Evolutionary conservation across 768 basidiomycete genomes (phyloP), one percentile per base, ranked within the genome.

Genomic region (Mycena epipterygia): DNA sequence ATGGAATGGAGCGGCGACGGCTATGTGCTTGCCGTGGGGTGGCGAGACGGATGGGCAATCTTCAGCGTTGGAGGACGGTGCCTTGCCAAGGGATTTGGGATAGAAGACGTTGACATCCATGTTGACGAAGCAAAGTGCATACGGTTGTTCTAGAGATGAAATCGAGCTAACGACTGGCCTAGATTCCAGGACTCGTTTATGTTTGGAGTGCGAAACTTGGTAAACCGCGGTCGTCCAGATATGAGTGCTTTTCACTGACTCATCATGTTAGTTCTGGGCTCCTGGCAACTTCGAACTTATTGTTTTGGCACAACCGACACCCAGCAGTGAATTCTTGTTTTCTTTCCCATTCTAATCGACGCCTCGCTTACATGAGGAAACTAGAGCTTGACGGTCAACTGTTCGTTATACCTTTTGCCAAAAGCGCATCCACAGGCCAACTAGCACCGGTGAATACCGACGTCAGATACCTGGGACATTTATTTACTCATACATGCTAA

Each of bases 1-100:
- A 85, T 97, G 79, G 90, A 95, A 74, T 98, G 97, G 97, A 97
- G 94, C 58, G 94, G 94, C 0, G 98, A 99, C 80, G 97, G 97
- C 3, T 96, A 96, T 81, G 95, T 95, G 8, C 84, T 99, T 14
- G 97, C 96, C 37, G 95, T 96, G 2, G 97, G 95, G 0, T 98
- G 95, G 93, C 87, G 90, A 70, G 81, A 88, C 61, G 97, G 95
- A 9, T 99, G 96, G 96, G 94, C 91, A 4, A 87, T 97, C 7
- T 94, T 96, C 82, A 96, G 93, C 77, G 91, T 96, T 14, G 93
- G 94, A 16, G 97, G 97, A 8, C 87, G 95, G 61, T 94, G 96
- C 76, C 85, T 95, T 32, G 92, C 93, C 2, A 95, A 90, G 81
- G 90, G 89, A 13, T 89, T 95, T 75, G 91, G 90, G 16, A 86